A percentile compares a stretch with the other conserved stretches of the same genome.
phyloP scores from a whole-genome alignment of 139 green algal species.

The Closterium sp. region DNA sequence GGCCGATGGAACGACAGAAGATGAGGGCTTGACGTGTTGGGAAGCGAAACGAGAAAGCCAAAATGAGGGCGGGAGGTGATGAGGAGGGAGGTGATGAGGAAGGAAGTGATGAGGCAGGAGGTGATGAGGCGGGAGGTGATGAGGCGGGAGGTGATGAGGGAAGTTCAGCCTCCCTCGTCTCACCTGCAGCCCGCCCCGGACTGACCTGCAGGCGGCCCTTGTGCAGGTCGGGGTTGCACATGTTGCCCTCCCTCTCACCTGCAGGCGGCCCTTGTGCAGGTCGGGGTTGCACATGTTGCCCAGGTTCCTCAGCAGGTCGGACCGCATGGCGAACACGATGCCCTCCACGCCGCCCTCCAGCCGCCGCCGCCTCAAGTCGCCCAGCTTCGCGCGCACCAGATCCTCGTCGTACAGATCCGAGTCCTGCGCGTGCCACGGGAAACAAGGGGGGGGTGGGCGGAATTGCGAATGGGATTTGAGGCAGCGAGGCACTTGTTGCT shows the following conservation, averaged over 20 bases:
- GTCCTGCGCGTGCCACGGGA: neutral
- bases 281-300: conserved; percentile 77
- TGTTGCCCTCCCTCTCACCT: conserved; percentile 83
- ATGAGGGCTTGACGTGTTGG: too few relatives aligned
- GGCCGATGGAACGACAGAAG: neutral
- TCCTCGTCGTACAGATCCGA: conserved; percentile 74
- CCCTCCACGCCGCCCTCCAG: conserved; percentile 66
- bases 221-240: conserved; percentile 62
- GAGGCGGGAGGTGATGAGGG: neutral
- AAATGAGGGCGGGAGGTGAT: too few relatives aligned
- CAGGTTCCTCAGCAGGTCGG: conserved; percentile 93
- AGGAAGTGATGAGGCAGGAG: neutral
- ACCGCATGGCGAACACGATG: conserved; percentile 83
- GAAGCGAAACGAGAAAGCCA: too few relatives aligned
- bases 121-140: neutral
- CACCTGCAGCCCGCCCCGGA: too few relatives aligned
- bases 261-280: conserved; percentile 47
- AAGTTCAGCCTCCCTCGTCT: neutral
- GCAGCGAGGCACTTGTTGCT: too few relatives aligned
- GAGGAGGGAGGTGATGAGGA: neutral
- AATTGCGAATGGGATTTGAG: too few relatives aligned
- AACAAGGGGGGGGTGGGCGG: neutral
- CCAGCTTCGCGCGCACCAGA: conserved; percentile 72
- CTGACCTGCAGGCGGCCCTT: too few relatives aligned
- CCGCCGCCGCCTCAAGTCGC: conserved; percentile 43